A percentile compares a stretch with the other conserved stretches of the same genome.
Conservation (phyloP, 1,284 basidiomycete genomes). For the Ceraceosorus guamensis region DNA sequence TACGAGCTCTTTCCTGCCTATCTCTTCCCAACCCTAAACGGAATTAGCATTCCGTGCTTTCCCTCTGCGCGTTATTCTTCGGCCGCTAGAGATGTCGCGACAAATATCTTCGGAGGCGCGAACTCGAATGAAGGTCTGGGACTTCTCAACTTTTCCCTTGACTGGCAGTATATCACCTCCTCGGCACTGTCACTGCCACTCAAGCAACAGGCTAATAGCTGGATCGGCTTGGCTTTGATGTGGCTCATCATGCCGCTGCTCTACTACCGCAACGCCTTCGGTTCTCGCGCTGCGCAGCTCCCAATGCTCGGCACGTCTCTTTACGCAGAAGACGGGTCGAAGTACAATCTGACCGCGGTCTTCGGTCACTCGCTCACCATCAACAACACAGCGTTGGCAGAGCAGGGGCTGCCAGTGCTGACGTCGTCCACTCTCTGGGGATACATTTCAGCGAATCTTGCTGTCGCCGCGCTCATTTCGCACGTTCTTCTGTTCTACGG, state of each 20-base stretch:
- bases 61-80: constrained; percentile 48
- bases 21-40: constrained; percentile 48
- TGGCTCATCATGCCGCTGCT: constrained; percentile 27
- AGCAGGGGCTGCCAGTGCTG: constrained; percentile 34
- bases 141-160: constrained; percentile 21
- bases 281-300: constrained; percentile 2
- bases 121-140: constrained; percentile 35
- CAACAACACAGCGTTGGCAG: constrained; percentile 24
- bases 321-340: constrained; percentile 11
- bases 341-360: constrained; percentile 52
- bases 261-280: constrained; percentile 37
- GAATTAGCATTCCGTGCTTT: constrained; percentile 49
- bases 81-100: constrained; percentile 45
- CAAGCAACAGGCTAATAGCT: constrained; percentile 36
- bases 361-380: constrained; percentile 22
- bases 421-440: constrained; percentile 56
- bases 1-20: constrained; percentile 52
- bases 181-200: constrained; percentile 27
- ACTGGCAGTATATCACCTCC: constrained; percentile 42
- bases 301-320: constrained; percentile 27
- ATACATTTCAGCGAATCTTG: constrained; percentile 51
- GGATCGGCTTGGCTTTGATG: constrained; percentile 30
- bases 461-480: constrained; percentile 57
- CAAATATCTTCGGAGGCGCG: constrained; percentile 39
- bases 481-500: constrained; percentile 56